Evolutionary conservation across 768 basidiomycete species (phyloP).

Genomic region (Serpula lacrymans): DNA sequence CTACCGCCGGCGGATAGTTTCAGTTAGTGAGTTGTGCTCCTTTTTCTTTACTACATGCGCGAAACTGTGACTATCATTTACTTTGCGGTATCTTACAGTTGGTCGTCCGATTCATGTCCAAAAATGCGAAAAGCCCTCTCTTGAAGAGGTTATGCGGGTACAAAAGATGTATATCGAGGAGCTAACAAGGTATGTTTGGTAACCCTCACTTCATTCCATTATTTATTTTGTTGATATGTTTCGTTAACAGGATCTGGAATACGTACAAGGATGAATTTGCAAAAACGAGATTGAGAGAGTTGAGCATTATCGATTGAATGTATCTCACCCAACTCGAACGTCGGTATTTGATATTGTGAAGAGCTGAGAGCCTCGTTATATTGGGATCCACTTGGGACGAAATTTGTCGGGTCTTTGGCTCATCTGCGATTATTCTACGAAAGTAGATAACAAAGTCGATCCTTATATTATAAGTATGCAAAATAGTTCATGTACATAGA

Average conservation of each 20-base stretch:
- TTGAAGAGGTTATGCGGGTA: conserved; percentile 73
- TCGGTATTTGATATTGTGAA: too few relatives aligned
- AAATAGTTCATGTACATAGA: too few relatives aligned
- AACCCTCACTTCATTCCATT: background rate
- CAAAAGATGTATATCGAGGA: conserved; percentile 92
- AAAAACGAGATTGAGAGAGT: conserved; percentile 70
- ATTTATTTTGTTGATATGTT: conserved; percentile 1
- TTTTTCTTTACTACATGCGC: background rate
- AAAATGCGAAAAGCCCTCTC: conserved; percentile 74
- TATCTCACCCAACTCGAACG: too few relatives aligned
- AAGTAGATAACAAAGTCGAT: too few relatives aligned
- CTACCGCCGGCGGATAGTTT: conserved; percentile 92
- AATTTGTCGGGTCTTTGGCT: too few relatives aligned
- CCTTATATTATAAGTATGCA: too few relatives aligned
- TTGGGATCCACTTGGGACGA: too few relatives aligned
- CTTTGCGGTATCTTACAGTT: conserved; percentile 42
- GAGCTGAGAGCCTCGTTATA: too few relatives aligned
- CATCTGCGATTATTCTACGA: too few relatives aligned
- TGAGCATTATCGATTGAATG: conserved; percentile 69
- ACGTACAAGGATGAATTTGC: conserved; percentile 95
- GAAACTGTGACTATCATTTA: background rate
- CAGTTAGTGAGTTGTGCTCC: conserved; percentile 72
- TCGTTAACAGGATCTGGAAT: conserved; percentile 78
- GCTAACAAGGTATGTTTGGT: conserved; percentile 70
- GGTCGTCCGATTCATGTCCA: conserved; percentile 84